Conservation (phyloP, 164 flowering plant species). For the Sextonia rubra region DNA sequence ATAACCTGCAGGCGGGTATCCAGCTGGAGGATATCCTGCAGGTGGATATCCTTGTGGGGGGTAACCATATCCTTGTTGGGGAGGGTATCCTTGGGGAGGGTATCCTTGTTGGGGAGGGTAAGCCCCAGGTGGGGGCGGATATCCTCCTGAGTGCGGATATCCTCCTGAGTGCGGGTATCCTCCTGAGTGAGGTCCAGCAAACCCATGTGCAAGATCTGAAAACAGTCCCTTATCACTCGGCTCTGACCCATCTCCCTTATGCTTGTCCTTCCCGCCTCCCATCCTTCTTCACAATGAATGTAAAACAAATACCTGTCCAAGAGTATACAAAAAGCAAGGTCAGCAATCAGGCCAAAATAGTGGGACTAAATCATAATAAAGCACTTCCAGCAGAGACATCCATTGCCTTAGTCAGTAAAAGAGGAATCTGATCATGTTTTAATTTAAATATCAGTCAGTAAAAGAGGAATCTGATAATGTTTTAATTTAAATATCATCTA, state of each 20-base stretch:
- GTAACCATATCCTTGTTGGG: slow-evolving; percentile 30
- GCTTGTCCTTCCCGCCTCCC: slow-evolving; percentile 59
- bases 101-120: slow-evolving; percentile 30
- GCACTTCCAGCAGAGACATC: too few species aligned
- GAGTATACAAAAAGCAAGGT: not conserved
- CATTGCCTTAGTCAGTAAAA: too few species aligned
- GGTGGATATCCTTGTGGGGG: slow-evolving; percentile 36
- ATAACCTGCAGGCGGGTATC: slow-evolving; percentile 43
- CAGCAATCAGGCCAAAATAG: too few species aligned
- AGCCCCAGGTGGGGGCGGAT: slow-evolving; percentile 27
- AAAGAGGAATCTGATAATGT: too few species aligned
- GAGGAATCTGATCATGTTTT: too few species aligned
- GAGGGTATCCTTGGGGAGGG: slow-evolving; percentile 36
- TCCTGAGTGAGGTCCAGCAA: slow-evolving; percentile 18
- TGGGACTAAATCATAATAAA: too few species aligned
- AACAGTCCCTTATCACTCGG: slow-evolving; percentile 41
- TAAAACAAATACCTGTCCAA: slow-evolving; percentile 1
- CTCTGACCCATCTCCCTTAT: slow-evolving; percentile 16
- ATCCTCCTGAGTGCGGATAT: slow-evolving; percentile 8
- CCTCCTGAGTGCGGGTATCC: slow-evolving; percentile 13
- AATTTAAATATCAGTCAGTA: too few species aligned
- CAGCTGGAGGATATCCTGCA: slow-evolving; percentile 22
- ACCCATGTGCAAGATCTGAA: slow-evolving; percentile 33
- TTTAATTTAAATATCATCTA: too few species aligned
- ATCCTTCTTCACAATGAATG: slow-evolving; percentile 16